Percentiles rank a stretch among this genome's conserved stretches.
These are phyloP conservation scores for Pseudocercospora vitis DNA, from an alignment of 2,329 filamentous ascomycete species.

Conservation along the genomic window DNA sequence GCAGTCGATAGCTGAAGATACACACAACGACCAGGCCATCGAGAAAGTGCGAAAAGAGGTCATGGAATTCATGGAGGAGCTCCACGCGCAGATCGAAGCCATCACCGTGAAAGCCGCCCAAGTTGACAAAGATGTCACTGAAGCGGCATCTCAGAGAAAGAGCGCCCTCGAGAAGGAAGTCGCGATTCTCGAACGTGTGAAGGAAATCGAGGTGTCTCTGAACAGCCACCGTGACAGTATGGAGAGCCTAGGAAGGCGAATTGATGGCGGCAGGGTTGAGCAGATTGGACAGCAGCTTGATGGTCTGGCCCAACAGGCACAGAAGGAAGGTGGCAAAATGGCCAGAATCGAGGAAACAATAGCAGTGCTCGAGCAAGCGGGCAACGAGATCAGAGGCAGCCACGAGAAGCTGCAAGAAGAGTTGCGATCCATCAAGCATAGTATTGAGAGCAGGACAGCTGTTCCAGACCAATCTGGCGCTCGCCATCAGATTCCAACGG, in stretches of 20 bases:
- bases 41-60: constrained; percentile 19
- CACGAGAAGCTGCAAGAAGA: constrained; percentile 22
- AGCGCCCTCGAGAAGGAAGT: constrained; percentile 26
- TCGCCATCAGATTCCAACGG: not conserved
- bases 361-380: constrained; percentile 22
- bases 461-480: no score
- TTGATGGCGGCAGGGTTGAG: constrained; percentile 22
- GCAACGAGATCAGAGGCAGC: constrained; percentile 22
- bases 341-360: constrained; percentile 22
- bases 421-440: constrained; percentile 1
- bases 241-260: constrained; percentile 16
- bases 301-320: constrained; percentile 18
- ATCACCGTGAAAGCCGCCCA: constrained; percentile 21
- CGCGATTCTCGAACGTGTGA: constrained; percentile 27
- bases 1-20: constrained; percentile 13
- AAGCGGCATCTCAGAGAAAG: constrained; percentile 19
- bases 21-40: not conserved
- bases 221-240: constrained; percentile 23
- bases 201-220: constrained; percentile 25
- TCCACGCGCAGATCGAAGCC: constrained; percentile 21
- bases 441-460: not conserved
- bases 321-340: constrained; percentile 16
- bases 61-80: constrained; percentile 13
- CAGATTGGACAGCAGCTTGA: constrained; percentile 22
- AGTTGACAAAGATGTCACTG: constrained; percentile 18